These are phyloP conservation scores for Brassica hybrid DNA, from an alignment of 441 rosid genomes.

Conservation along the genomic window DNA sequence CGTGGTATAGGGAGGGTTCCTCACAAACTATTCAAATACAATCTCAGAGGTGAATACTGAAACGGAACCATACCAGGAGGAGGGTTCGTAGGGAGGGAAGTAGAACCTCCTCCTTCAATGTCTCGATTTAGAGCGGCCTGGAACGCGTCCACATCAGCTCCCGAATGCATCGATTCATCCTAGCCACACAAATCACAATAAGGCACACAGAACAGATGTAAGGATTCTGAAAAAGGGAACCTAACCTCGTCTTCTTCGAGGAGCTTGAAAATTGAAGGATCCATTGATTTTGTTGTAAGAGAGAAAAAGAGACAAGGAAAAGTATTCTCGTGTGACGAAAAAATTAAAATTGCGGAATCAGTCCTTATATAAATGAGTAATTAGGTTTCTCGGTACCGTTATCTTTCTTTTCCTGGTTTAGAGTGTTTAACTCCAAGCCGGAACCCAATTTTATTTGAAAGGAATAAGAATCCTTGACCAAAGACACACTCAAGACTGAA, in stretches of 20 bases:
- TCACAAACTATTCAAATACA: no score
- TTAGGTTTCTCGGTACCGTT: no score
- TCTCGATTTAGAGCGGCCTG: conserved; percentile 92
- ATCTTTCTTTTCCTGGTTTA: no score
- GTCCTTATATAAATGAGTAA: no score
- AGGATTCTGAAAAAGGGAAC: neutral
- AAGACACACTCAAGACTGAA: no score
- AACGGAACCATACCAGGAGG: conserved; percentile 42
- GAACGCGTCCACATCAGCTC: conserved; percentile 93
- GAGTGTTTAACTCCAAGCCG: no score
- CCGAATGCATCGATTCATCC: conserved; percentile 96
- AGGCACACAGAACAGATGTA: neutral
- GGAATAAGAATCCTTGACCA: no score
- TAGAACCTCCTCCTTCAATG: conserved; percentile 63
- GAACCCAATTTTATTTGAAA: no score
- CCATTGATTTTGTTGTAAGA: conserved; percentile 43
- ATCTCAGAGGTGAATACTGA: neutral
- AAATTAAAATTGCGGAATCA: no score
- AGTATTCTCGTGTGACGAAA: no score
- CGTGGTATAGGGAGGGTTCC: no score
- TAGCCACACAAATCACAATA: conserved; percentile 27
- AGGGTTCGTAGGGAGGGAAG: conserved; percentile 53
- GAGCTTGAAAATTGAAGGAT: conserved; percentile 82
- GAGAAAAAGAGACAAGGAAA: neutral
- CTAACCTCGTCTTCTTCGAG: conserved; percentile 92